phyloP scores from a whole-genome alignment of 169 alveolate species.

The Babesia bigemina region DNA sequence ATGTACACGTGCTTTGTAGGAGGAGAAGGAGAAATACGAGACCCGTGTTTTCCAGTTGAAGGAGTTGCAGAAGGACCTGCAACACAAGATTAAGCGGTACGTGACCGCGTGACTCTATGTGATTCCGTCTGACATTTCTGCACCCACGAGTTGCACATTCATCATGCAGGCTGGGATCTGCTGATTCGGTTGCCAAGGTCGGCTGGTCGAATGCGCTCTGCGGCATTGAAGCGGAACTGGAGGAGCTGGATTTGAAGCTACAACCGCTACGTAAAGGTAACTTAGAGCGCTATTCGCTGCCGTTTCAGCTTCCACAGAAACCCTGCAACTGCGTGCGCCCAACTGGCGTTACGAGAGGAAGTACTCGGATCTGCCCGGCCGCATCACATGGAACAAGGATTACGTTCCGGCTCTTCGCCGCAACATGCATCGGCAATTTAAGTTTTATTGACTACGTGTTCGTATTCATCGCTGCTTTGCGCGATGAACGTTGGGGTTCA shows the following conservation, averaged over 20 bases:
- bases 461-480: neutral
- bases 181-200: conserved; percentile 69
- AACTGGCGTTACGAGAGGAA: conserved; percentile 76
- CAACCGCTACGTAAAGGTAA: conserved; percentile 78
- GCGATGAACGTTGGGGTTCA: neutral
- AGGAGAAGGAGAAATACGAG: conserved; percentile 80
- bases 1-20: conserved; percentile 32
- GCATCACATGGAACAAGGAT: conserved; percentile 80
- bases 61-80: conserved; percentile 68
- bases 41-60: conserved; percentile 77
- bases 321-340: conserved; percentile 77
- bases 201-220: conserved; percentile 67
- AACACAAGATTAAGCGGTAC: conserved; percentile 58
- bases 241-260: conserved; percentile 67
- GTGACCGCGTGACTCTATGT: neutral
- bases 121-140: neutral
- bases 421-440: conserved; percentile 59
- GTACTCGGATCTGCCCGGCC: conserved; percentile 80
- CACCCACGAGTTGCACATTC: neutral
- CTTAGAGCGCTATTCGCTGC: neutral
- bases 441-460: conserved; percentile 50
- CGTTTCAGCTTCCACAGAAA: conserved; percentile 39
- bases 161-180: conserved; percentile 54
- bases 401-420: conserved; percentile 74
- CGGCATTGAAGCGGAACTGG: conserved; percentile 67